phyloP scores from a whole-genome alignment of 2,329 filamentous ascomycete genomes.

The Davidsoniella virescens region DNA sequence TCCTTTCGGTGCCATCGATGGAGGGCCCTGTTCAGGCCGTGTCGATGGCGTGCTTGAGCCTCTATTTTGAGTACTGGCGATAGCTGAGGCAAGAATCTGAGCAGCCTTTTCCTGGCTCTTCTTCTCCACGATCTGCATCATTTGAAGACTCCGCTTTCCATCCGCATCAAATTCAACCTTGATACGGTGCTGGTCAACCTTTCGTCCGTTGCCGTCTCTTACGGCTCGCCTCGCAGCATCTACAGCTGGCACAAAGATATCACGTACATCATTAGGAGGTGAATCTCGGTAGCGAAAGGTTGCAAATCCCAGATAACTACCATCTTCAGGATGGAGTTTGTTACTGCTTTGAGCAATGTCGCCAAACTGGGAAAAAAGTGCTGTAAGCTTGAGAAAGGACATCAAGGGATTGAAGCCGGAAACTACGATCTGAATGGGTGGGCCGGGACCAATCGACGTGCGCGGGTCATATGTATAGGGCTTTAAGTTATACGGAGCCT shows the following conservation, averaged over 20 bases:
- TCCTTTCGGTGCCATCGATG: conserved; percentile 74
- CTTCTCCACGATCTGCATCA: conserved; percentile 60
- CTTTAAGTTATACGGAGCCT: conserved; percentile 62
- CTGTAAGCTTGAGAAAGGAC: conserved; percentile 58
- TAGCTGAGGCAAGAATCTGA: conserved; percentile 12
- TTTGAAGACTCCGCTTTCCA: conserved; percentile 61
- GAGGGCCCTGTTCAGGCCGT: conserved; percentile 37
- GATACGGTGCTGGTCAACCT: conserved; percentile 62
- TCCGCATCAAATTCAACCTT: conserved; percentile 81
- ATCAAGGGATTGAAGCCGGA: conserved; percentile 91
- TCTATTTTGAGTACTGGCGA: conserved; percentile 13
- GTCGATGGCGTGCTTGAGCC: conserved; percentile 15
- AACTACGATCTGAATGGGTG: conserved; percentile 79
- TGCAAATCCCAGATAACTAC: conserved; percentile 84
- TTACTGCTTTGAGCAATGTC: conserved; percentile 85
- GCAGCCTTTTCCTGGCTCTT: conserved; percentile 42
- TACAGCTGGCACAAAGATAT: conserved; percentile 46
- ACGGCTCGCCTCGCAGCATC: conserved; percentile 72
- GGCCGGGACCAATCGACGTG: conserved; percentile 75
- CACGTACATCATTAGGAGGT: conserved; percentile 30
- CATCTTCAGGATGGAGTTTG: conserved; percentile 86
- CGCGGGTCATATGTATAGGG: conserved; percentile 68
- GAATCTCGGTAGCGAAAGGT: conserved; percentile 77
- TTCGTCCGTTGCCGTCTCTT: conserved; percentile 57
- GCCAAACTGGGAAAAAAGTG: conserved; percentile 64